Percentiles rank a stretch among this genome's conserved stretches.
Conservation (phyloP, 305 asterid genomes). For the Solanum hybrid region DNA sequence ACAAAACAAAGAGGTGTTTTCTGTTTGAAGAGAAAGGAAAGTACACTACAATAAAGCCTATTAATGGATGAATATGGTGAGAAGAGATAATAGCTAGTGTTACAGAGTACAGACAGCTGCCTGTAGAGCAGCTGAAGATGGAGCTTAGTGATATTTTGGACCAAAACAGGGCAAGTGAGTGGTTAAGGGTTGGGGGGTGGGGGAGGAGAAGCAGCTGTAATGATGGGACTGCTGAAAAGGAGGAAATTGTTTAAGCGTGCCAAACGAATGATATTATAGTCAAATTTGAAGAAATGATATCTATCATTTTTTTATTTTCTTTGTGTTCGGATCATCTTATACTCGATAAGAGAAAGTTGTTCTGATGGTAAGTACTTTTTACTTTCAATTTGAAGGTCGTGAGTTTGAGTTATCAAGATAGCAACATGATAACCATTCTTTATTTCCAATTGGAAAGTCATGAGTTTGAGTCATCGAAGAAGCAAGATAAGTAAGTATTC, state of each 20-base stretch:
- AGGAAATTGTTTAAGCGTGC: neutral
- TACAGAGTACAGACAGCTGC: neutral
- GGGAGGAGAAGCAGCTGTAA: conserved; percentile 1
- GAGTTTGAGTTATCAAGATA: neutral
- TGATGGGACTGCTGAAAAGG: conserved; percentile 6
- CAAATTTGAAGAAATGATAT: neutral
- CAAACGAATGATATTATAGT: neutral
- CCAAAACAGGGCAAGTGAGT: neutral
- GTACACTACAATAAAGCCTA: neutral
- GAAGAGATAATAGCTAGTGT: neutral
- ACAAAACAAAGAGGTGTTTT: neutral
- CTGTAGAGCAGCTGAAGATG: neutral
- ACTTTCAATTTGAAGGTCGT: neutral
- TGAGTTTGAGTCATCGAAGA: neutral
- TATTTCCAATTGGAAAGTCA: too few species aligned
- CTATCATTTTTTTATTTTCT: neutral
- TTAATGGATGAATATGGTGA: neutral
- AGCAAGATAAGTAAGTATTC: neutral
- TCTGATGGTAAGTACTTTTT: rapidly evolving
- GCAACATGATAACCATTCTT: neutral
- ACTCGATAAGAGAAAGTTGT: neutral
- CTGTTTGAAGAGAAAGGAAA: neutral
- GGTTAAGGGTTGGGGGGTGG: neutral
- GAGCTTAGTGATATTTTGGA: neutral
- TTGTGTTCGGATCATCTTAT: neutral